Conservation (phyloP, 352 stramenopile genomes). For the Pythium phragmitis region DNA sequence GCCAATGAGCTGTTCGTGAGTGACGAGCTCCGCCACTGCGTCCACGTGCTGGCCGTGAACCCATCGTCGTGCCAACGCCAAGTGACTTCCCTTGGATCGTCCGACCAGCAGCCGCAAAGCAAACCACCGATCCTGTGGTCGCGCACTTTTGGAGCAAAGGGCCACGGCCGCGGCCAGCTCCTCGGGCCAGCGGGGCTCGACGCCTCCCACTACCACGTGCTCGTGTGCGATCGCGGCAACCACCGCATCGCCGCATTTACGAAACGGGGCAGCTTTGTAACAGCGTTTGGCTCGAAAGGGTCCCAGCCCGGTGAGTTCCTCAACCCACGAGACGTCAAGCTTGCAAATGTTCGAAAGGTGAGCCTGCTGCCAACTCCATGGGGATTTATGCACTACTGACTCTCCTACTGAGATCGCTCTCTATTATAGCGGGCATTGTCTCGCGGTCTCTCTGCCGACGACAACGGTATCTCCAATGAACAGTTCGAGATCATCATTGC, state of each 20-base stretch:
- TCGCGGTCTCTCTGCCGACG: slow-evolving; percentile 35
- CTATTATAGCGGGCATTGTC: slow-evolving; percentile 37
- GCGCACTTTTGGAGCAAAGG: slow-evolving; percentile 35
- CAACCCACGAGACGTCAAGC: slow-evolving; percentile 50
- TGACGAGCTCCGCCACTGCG: slow-evolving; percentile 50
- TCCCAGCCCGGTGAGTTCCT: slow-evolving; percentile 35
- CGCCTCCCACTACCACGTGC: slow-evolving; percentile 66
- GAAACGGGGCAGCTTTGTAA: slow-evolving; percentile 59
- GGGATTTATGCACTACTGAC: too few species aligned
- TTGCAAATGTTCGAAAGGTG: slow-evolving; percentile 68
- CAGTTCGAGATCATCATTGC: slow-evolving; percentile 70
- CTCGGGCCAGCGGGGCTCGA: slow-evolving; percentile 47
- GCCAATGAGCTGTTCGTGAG: slow-evolving; percentile 61
- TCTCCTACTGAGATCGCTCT: too few species aligned
- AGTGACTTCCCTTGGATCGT: neutral
- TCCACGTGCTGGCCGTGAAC: slow-evolving; percentile 41
- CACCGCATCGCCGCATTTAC: slow-evolving; percentile 47
- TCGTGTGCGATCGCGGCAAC: slow-evolving; percentile 62
- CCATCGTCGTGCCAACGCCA: slow-evolving; percentile 19
- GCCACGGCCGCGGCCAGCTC: slow-evolving; percentile 33
- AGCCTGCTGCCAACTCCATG: neutral
- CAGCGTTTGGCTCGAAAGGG: slow-evolving; percentile 42
- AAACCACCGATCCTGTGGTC: slow-evolving; percentile 5
- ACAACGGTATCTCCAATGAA: slow-evolving; percentile 48
- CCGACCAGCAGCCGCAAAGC: neutral